A percentile compares a stretch with the other conserved stretches of the same genome.
Conservation (phyloP, 306 rosid genomes). For the Quercus ilex region DNA sequence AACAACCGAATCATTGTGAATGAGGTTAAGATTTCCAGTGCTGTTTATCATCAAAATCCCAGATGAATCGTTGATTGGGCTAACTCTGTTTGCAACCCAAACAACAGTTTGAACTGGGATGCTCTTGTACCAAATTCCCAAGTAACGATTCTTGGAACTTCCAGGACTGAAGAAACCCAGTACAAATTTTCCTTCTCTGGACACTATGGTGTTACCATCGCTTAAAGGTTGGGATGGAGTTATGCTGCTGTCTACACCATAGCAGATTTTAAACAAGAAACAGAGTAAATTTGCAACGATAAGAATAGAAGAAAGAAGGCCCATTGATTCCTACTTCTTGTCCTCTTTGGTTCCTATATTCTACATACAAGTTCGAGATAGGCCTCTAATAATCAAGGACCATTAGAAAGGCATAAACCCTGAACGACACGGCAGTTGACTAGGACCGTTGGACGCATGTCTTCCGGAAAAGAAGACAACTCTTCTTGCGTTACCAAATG, state of each 20-base stretch:
- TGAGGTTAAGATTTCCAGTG: constrained; percentile 29
- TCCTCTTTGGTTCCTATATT: not conserved
- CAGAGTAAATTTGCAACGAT: not conserved
- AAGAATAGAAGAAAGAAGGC: not conserved
- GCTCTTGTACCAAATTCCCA: constrained; percentile 44
- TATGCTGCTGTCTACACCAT: constrained; percentile 25
- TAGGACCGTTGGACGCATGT: too few relatives aligned
- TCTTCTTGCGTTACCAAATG: too few relatives aligned
- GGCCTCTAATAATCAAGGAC: too few relatives aligned
- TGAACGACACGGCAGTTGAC: too few relatives aligned
- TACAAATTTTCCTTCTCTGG: constrained; percentile 23
- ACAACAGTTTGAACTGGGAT: constrained; percentile 19
- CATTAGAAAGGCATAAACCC: too few relatives aligned
- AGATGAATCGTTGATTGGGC: constrained; percentile 27
- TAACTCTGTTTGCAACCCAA: constrained; percentile 39
- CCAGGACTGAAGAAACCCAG: constrained; percentile 45
- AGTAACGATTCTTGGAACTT: constrained; percentile 22
- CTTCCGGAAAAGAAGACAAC: too few relatives aligned
- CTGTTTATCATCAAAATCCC: constrained; percentile 27
- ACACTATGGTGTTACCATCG: constrained; percentile 20
- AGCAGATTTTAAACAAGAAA: constrained; percentile 1
- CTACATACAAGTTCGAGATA: not conserved
- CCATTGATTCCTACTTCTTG: constrained; percentile 10
- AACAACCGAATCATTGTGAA: constrained; percentile 12
- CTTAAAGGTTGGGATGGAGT: constrained; percentile 18